Conservation (phyloP, 495 filamentous ascomycete genomes). For the Xylaria telfairii region DNA sequence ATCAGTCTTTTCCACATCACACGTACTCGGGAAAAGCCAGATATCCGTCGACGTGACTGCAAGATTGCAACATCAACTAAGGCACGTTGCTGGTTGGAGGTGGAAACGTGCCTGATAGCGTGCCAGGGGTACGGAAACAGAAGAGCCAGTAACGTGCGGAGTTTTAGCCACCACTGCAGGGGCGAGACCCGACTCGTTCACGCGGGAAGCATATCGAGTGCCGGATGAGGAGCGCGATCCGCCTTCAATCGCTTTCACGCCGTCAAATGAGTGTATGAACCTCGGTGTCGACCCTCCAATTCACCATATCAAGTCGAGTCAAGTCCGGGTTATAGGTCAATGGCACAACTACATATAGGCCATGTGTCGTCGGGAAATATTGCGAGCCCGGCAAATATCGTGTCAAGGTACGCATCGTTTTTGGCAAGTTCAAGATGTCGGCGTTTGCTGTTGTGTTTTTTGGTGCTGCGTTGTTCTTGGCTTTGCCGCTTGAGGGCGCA, state of each 20-base stretch:
- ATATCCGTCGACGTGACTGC: conserved; percentile 5
- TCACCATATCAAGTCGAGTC: neutral
- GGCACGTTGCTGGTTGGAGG: neutral
- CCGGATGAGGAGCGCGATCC: conserved; percentile 1
- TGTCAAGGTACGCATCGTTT: conserved; percentile 27
- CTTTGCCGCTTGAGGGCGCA: neutral
- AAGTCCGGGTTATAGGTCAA: neutral
- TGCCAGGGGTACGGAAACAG: conserved; percentile 6
- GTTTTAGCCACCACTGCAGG: conserved; percentile 15
- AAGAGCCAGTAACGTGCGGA: conserved; percentile 15
- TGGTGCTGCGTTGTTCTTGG: conserved; percentile 25
- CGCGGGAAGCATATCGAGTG: conserved; percentile 1
- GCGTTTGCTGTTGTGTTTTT: conserved; percentile 11
- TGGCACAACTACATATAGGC: conserved; percentile 40
- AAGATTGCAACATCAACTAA: conserved; percentile 15
- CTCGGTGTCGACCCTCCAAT: neutral
- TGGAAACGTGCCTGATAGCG: neutral
- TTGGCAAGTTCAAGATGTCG: conserved; percentile 5
- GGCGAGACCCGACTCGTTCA: conserved; percentile 9
- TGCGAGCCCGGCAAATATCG: neutral
- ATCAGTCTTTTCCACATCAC: neutral
- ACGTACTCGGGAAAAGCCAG: neutral
- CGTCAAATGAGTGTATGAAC: neutral
- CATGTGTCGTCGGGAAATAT: conserved; percentile 21
- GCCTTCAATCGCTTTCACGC: neutral